Evolutionary conservation across 2,329 filamentous ascomycete species (phyloP), one percentile per base, ranked within the genome.

Genomic region (Alternaria sp.): DNA sequence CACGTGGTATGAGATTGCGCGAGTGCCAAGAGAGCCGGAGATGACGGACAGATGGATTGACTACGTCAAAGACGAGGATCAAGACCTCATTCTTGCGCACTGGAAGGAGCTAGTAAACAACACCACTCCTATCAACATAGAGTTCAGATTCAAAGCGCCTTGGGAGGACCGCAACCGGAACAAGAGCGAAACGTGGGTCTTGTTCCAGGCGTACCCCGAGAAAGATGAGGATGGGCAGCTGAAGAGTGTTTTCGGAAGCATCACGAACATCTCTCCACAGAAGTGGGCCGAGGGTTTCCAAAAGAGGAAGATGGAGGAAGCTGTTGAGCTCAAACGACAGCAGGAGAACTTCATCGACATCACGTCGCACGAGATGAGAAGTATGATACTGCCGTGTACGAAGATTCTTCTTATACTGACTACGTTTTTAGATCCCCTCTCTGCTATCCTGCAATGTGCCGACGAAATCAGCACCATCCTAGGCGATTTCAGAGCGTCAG

Each of bases 261-360:
- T 96, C 55, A 95, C 92, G 0, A 92, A 96, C 73, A 96, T 97
- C 67, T 93, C 91, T 17, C 88, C 91, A 57, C 92, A 96, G 76
- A 97, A 96, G 77, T 90, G 90, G 84, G 92, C 93, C 1, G 93
- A 96, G 78, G 89, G 90, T 50, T 88, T 93, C 32, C 92, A 96
- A 77, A 92, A 87, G 71, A 86, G 89, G 47, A 89, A 92, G 61
- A 90, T 92, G 73, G 88, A 94, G 72, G 92, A 96, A 76, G 93
- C 92, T 0, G 88, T 94, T 3, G 91, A 95, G 75, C 85, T 93
- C 64, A 96, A 96, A 78, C 85, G 89, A 6, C 90, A 92, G 73
- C 92, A 95, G 73, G 91, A 94, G 71, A 91, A 91, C 67, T 93
- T 93, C 71, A 92, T 94, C 72, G 91, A 93, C 77, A 92, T 93